Evolutionary conservation across 768 basidiomycete genomes (phyloP), one percentile per base, ranked within the genome.

Genomic region (Lactarius indigo): DNA sequence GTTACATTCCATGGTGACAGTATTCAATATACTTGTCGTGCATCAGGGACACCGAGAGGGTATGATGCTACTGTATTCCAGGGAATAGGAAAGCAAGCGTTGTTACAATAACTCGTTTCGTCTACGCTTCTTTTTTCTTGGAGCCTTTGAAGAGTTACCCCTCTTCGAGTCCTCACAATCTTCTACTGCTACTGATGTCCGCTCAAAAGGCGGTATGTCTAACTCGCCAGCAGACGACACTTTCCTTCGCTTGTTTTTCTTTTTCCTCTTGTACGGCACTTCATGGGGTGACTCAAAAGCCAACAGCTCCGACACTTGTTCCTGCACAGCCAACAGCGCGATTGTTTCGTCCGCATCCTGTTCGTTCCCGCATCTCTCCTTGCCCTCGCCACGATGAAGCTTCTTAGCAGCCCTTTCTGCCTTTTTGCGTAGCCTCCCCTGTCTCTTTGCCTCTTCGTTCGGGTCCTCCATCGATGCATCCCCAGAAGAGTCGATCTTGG

Each of bases 341-440:
- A 42, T 20, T 12, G 47, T n/a, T 28, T 62, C 56, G n/a, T 61
- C 30, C 12, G 6, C 20, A 13, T 44, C 55, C 1, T 50, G 55
- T n/a, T 13, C 47, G 10, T 55, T 31, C 30, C 31, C 12, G 35
- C 31, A 47, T n/a, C 60, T 55, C 41, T 54, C 58, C 30, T 60
- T 54, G 18, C 39, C 68, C 28, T 65, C 59, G 59, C 47, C 61
- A 47, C 65, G 69, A 23, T 50, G 61, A 31, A 23, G 47, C 47
- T 67, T 52, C 68, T 65, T 55, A 30, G 71, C 62, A 18, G 57
- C 44, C 44, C 17, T 64, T 58, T 69, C 74, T n/a, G 65, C 74
- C 57, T 64, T 69, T 61, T 68, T 64, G 57, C 63, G 58, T 3
- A 63, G 35, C 37, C 57, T 69, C n/a, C 42, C 61, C 39, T 41